phyloP scores from a whole-genome alignment of 768 basidiomycete species.

The Termitomyces sp. region DNA sequence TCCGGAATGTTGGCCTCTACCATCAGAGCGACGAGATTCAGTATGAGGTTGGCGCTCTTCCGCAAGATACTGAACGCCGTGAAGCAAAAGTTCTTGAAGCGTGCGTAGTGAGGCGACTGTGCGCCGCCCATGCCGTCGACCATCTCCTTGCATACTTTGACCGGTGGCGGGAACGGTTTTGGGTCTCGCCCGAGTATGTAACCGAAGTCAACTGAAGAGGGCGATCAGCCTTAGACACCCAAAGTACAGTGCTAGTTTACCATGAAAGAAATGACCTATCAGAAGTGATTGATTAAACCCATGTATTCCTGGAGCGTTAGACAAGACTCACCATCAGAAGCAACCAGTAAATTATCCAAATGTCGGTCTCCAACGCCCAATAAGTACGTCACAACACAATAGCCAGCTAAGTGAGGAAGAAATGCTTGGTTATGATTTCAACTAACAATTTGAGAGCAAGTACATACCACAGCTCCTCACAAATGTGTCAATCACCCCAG shows the following conservation, averaged over 20 bases:
- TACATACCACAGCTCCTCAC: slow-evolving; percentile 90
- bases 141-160: slow-evolving; percentile 99
- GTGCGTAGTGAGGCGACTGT: slow-evolving; percentile 88
- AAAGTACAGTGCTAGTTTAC: slow-evolving; percentile 30
- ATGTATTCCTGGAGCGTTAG: not conserved
- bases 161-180: slow-evolving; percentile 95
- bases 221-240: not conserved
- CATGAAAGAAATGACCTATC: slow-evolving; percentile 93
- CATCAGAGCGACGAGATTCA: slow-evolving; percentile 96
- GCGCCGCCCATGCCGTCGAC: slow-evolving; percentile 99
- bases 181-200: slow-evolving; percentile 98
- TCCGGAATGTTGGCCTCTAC: slow-evolving; percentile 56
- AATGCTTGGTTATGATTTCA: not conserved
- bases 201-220: slow-evolving; percentile 83
- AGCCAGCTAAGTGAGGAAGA: slow-evolving; percentile 65
- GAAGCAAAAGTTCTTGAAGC: slow-evolving; percentile 95
- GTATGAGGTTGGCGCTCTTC: slow-evolving; percentile 94
- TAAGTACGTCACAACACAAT: slow-evolving; percentile 95
- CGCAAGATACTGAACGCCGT: slow-evolving; percentile 96
- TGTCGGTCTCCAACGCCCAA: slow-evolving; percentile 97
- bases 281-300: not conserved
- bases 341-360: slow-evolving; percentile 88
- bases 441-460: not conserved
- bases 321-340: slow-evolving; percentile 70
- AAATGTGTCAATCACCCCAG: slow-evolving; percentile 92